Base-by-base conservation (phyloP, 2,329 filamentous ascomycete genomes). In the Ophiostoma piceae region DNA sequence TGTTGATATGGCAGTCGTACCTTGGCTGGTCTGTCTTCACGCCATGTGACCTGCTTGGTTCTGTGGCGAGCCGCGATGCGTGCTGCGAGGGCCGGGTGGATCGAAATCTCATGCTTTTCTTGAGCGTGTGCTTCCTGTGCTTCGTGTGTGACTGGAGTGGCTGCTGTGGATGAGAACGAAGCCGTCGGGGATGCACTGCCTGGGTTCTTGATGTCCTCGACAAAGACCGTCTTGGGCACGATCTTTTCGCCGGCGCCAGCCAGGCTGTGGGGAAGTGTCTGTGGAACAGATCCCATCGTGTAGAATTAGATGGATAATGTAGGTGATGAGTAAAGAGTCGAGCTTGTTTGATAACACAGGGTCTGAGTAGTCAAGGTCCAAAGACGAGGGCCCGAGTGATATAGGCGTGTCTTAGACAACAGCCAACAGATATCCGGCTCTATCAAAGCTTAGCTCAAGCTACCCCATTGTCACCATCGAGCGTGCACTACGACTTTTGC, bases 401-500 rank as follows among this genome's bases (percentile, higher is more conserved):
- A 57, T 57, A 57, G 22, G 26, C n/a, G 51, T 62, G 22, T 29
- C 57, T 62, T 14, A 39, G 37, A 43, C 16, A 47, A 47, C 19
- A n/a, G 43, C 26, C n/a, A 26, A 26, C n/a, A 60, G 51, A 57
- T 57, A 57, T 57, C 51, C 51, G 51, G 51, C 51, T 26, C 51
- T 14, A 26, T 26, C 51, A 19, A 1, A 47, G 43, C 43, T 19
- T 19, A 7, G 43, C 8, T 57, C n/a, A 26, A 26, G 22, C 19
- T 57, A 57, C 51, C 51, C 47, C 51, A 26, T 26, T 26, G 26
- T 26, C 51, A 57, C 22, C 51, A 57, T 57, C 51, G 51, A 57
- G 22, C 9, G 22, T 57, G 51, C 51, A 35, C 57, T 62, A 62
- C 57, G 57, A 62, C 57, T 35, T 62, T 35, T 62, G 57, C 57